Conservation (phyloP, 2,329 filamentous ascomycete species). For the Paraconiothyrium brasiliense region DNA sequence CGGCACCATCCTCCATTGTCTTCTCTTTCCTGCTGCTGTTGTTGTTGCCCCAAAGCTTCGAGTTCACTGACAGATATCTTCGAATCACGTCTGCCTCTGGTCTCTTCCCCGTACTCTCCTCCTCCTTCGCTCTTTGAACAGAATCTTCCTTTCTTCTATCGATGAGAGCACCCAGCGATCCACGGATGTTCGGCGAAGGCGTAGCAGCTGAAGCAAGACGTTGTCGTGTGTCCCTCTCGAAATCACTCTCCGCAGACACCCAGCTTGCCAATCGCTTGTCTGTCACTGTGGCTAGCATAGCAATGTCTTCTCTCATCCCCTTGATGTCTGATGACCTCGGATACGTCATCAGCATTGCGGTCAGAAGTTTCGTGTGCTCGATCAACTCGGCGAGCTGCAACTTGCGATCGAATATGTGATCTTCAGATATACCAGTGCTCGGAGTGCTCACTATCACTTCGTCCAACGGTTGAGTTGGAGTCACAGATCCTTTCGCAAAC, state of each 20-base stretch:
- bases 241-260: constrained; percentile 17
- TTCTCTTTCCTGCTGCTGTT: neutral
- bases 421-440: constrained; percentile 16
- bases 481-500: neutral
- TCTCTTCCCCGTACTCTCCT: neutral
- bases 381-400: constrained; percentile 21
- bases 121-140: neutral
- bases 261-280: constrained; percentile 28
- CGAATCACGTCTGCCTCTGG: constrained; percentile 25
- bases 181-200: neutral
- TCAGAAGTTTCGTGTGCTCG: constrained; percentile 28
- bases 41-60: constrained; percentile 28
- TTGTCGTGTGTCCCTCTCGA: constrained; percentile 9
- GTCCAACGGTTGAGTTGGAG: neutral
- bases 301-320: constrained; percentile 31
- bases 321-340: constrained; percentile 23
- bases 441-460: neutral
- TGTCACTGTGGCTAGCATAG: constrained; percentile 25
- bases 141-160: neutral
- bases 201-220: constrained; percentile 7
- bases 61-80: constrained; percentile 23
- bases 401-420: constrained; percentile 19
- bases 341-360: constrained; percentile 30
- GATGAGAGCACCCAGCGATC: neutral
- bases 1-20: constrained; percentile 16